Evolutionary conservation across 2,329 filamentous ascomycete species (phyloP), one percentile per base, ranked within the genome.

Genomic region (Cryoendolithus antarcticus): DNA sequence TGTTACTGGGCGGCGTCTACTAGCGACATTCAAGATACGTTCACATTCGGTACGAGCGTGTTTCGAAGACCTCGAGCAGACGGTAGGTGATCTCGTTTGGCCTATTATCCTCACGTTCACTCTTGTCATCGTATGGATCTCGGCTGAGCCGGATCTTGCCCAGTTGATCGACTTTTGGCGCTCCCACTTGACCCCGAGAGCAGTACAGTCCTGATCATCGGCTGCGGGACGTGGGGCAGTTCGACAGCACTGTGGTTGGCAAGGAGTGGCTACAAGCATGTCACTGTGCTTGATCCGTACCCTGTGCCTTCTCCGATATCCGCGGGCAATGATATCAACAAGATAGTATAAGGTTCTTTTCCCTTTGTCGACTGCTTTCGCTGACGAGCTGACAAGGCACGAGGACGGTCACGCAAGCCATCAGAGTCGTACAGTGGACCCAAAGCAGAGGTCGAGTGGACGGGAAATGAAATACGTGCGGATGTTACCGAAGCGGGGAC

Each of bases 211-310:
- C 50, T 71, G 13, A 65, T 71, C 30, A 50, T 71, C 36, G 68
- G 69, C 6, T 65, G 61, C 13, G 70, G 70, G 7, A 70, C 69
- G 0, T 72, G 70, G 55, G 70, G 70, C 9, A 63, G 62, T 28
- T 67, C 64, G 6, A 70, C 69, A 11, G 69, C 70, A n/a, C 57
- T 70, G 12, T 63, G 71, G 46, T 59, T 73, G 4, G 63, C 67
- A 15, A 61, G 67, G 24, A 58, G 63, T 37, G 69, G 69, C 31
- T 71, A 70, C 48, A 60, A 58, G 30, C 61, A 67, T 43, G 59
- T 72, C 40, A 69, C 60, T 3, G 62, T 71, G 4, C 55, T 73
- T 8, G 69, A 71, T 43, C 61, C 62, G 0, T 61, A 68, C 40
- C 56, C 56, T 1, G 60, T 68, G 3, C 66, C 67, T 1, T 70